Base-by-base conservation (phyloP, 1,139 yeast species). In the Saccharomyces hybrid region DNA sequence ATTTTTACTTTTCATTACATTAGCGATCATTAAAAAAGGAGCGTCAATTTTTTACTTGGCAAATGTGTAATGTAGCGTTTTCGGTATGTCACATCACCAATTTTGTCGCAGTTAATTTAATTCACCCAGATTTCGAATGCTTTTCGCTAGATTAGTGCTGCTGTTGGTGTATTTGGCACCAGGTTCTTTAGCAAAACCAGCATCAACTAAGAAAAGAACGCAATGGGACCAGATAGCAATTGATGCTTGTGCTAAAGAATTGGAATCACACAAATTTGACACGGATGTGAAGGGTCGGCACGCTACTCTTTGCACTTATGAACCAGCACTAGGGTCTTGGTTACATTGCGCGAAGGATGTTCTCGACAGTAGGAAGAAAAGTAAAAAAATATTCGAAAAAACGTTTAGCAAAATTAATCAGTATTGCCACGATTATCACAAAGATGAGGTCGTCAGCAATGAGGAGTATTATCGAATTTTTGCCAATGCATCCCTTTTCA, bases 251-350 rank as follows among this genome's bases (percentile, higher is more conserved):
- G 47, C 48, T 14, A 42, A 28, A 26, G 52, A 50, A 16, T 26
- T 50, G 28, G 48, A 32, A n/a, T 28, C 41, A 13, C 46, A 50
- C n/a, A 23, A 44, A 3, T 50, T 25, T 28, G 50, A 50, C n/a
- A 25, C 50, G 14, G 25, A 42, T 30, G 31, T 25, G 26, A 42
- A 23, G 16, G 52, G 48, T 25, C 28, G 14, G 20, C 38, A 51
- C 28, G 50, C 30, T 27, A 32, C 53, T 13, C 23, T 51, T 14
- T 51, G 53, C 16, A 47, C 38, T 16, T 51, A 51, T 26, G 27
- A 32, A 38, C 53, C 53, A 7, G 53, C 50, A 11, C 25, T 47
- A 32, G 50, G 50, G 8, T 47, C 53, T 23, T 51, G 53, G 53
- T 16, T 51, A 30, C 38, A 38, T 31, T 51, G 53, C 38, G 42